Evolutionary conservation across 805 yeast genomes (phyloP), one percentile per base, ranked within the genome.

Genomic region (Tetrapisispora pingtungensis): DNA sequence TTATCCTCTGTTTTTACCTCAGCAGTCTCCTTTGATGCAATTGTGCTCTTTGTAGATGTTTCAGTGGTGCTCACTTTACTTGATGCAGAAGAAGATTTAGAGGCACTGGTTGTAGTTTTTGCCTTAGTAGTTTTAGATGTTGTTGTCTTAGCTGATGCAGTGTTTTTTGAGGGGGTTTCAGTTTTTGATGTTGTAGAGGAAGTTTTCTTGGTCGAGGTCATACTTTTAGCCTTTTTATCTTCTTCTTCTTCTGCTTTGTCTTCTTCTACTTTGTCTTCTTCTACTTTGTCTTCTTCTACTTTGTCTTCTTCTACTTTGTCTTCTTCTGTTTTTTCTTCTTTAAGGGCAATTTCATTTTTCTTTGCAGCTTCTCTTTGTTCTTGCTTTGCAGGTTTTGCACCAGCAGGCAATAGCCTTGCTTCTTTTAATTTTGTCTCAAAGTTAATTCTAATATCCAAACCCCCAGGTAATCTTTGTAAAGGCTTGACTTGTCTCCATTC

Each of bases 381-480:
- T 28, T 37, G 40, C 17, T 37, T 37, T 8, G 33, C 32, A 15
- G 40, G 40, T 28, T 44, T 52, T 13, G 14, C 41, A 2, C 26
- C 43, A 3, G 24, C 44, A 33, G 46, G 48, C 5, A 38, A 18
- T 17, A 81, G 48, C 51, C 78, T 83, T 1, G 95, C 96, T 60
- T 81, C 84, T 53, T 73, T 77, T 24, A 65, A 61, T 17, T 82
- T 80, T 0, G 88, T 79, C n/a, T 81, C 85, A 46, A 88, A 64
- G 58, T 86, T 81, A 52, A 89, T 54, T 50, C 85, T 70, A 12
- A 88, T 77, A 60, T 84, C 89, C 27, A 59, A 44, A 13, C 97
- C 97, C 7, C 75, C 75, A 0, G 96, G 95, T 3, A 89, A 71
- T 7, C 74, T 71, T 55, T 86, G 96, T n/a, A 80, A 87, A 40